Evolutionary conservation across 2,329 filamentous ascomycete genomes (phyloP).

Genomic region (Sclerotinia glacialis): DNA sequence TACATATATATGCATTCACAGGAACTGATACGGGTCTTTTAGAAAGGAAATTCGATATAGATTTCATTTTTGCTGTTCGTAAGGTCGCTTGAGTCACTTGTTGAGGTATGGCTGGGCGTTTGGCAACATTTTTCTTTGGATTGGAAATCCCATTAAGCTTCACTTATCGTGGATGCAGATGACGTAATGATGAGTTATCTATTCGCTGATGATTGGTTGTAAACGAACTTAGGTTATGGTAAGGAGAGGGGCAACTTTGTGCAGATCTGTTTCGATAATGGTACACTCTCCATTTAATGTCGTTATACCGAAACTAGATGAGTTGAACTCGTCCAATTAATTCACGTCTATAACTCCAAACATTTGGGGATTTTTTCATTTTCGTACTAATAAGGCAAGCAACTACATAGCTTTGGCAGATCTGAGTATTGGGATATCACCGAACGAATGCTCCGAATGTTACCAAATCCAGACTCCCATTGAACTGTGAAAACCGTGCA

Average conservation of each 20-base stretch:
- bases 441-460: conserved; percentile 13
- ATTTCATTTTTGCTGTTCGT: neutral
- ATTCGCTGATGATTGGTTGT: conserved; percentile 3
- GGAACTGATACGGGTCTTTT: neutral
- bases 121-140: neutral
- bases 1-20: conserved; percentile 3
- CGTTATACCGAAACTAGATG: neutral
- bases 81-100: neutral
- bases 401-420: conserved; percentile 8
- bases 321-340: neutral
- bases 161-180: neutral
- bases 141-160: neutral
- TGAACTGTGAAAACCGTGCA: conserved; percentile 18
- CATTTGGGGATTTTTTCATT: neutral
- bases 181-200: conserved; percentile 10
- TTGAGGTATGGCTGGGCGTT: neutral
- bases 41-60: neutral
- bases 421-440: conserved; percentile 19
- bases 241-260: neutral
- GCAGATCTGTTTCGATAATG: neutral
- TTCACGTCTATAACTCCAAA: neutral
- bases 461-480: conserved; percentile 15
- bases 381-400: conserved; percentile 7
- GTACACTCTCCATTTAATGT: neutral
- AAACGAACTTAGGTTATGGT: neutral